phyloP scores from a whole-genome alignment of 2,329 filamentous ascomycete species.

The Corniculantispora saksenae region DNA sequence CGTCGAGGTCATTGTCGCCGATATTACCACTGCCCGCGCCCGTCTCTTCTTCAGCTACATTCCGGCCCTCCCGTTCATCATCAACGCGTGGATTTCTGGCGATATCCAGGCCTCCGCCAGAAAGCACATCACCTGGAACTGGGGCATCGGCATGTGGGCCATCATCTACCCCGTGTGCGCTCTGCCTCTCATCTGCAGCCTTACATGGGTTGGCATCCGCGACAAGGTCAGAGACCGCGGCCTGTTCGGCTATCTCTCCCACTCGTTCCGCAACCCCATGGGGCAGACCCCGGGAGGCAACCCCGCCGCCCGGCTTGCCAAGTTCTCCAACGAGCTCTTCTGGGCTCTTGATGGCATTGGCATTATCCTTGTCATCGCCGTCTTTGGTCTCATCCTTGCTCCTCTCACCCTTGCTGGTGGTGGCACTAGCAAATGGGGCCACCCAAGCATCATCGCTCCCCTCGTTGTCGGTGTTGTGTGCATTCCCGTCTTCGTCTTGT shows the following conservation, averaged over 20 bases:
- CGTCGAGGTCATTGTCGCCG: conserved; percentile 64
- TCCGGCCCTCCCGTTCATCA: conserved; percentile 59
- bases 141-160: conserved; percentile 66
- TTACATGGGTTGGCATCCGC: conserved; percentile 52
- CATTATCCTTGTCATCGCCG: conserved; percentile 47
- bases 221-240: conserved; percentile 49
- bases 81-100: conserved; percentile 67
- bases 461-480: conserved; percentile 48
- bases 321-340: conserved; percentile 42
- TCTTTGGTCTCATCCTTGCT: conserved; percentile 47
- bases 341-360: conserved; percentile 49
- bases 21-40: conserved; percentile 62
- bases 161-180: conserved; percentile 63
- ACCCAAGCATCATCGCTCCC: conserved; percentile 43
- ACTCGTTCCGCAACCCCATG: conserved; percentile 34
- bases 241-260: conserved; percentile 40
- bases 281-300: not conserved
- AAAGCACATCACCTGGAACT: conserved; percentile 53
- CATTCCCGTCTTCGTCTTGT: conserved; percentile 53
- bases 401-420: conserved; percentile 50
- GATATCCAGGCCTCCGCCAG: conserved; percentile 55
- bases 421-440: conserved; percentile 38
- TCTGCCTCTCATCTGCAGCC: conserved; percentile 55
- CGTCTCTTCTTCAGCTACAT: conserved; percentile 67
- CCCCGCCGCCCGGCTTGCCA: not conserved